Evolutionary conservation across 305 asterid species (phyloP).

Genomic region (Withania somnifera): DNA sequence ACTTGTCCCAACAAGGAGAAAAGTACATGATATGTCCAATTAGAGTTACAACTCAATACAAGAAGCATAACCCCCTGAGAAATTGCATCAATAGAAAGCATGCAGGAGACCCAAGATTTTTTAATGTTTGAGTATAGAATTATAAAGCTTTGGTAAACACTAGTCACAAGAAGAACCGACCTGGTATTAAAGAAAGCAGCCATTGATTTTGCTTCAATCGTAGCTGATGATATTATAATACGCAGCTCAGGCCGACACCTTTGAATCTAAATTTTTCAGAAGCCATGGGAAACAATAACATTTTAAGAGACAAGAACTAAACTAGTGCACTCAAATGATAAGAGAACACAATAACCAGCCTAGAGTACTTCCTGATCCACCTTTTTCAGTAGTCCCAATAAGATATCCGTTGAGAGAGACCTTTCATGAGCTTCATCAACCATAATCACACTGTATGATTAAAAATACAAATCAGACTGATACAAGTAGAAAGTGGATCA

Average conservation of each 20-base stretch:
- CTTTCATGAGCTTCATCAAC: constrained; percentile 99
- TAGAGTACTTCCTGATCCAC: constrained; percentile 16
- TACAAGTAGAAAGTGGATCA: neutral
- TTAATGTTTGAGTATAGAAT: neutral
- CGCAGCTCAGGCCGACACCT: constrained; percentile 82
- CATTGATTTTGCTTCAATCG: constrained; percentile 91
- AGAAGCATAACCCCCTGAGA: neutral
- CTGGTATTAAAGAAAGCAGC: constrained; percentile 71
- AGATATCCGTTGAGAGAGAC: constrained; percentile 87
- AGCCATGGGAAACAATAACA: constrained; percentile 4
- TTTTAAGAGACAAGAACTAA: neutral
- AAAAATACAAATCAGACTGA: neutral
- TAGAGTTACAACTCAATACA: neutral
- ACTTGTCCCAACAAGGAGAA: neutral
- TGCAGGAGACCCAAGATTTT: neutral
- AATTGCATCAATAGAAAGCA: neutral
- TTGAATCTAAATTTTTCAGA: constrained; percentile 49
- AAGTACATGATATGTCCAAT: neutral
- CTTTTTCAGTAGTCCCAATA: constrained; percentile 93
- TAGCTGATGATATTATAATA: constrained; percentile 86
- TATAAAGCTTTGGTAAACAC: neutral
- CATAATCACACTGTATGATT: constrained; percentile 71
- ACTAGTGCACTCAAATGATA: neutral
- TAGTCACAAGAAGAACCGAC: constrained; percentile 20
- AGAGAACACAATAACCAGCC: neutral